Base-by-base conservation (phyloP, 2,329 filamentous ascomycete species). In the Ilyonectria robusta region DNA sequence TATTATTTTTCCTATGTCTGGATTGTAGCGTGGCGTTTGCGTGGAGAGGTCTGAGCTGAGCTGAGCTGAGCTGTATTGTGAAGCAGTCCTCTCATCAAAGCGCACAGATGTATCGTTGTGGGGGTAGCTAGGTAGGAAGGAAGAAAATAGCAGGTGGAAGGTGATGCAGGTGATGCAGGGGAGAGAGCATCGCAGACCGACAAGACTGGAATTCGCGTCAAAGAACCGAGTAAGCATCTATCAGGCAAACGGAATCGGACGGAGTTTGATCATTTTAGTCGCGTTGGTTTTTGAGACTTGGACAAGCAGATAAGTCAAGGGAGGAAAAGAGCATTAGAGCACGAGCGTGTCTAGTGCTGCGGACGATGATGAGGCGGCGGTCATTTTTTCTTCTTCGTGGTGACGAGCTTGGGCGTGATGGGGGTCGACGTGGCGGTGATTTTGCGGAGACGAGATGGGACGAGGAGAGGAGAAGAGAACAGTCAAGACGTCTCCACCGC, bases 1-100 rank as follows among this genome's bases (percentile, higher is more conserved):
- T 37, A 29, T 31, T 37, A 48, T 62, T 69, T 72, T 72, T 73
- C 64, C 55, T 74, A 73, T 76, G 72, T 76, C 66, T 62, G 68
- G 68, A 70, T 69, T 74, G 74, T 54, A 76, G 74, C 74, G 70
- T 69, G 74, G 74, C 74, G 74, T 76, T 76, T 73, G 68, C 74
- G 62, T 63, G 66, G 70, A 70, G 70, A 70, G 68, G 67, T 55
- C 55, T 57, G 55, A 60, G 60, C 59, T 67, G 59, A 63, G 71
- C 62, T 62, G 58, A 72, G 70, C 62, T 70, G 66, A 66, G 62
- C 48, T 65, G 53, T 56, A 66, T 62, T 37, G 58, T 62, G 58
- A 65, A 37, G 60, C 48, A 56, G 67, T 53, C 56, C 51, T 72
- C 59, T 54, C 61, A 71, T 60, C 53, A 56, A 61, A 68, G 42